Conservation (phyloP, 305 asterid genomes). For the Rubia tinctorum region DNA sequence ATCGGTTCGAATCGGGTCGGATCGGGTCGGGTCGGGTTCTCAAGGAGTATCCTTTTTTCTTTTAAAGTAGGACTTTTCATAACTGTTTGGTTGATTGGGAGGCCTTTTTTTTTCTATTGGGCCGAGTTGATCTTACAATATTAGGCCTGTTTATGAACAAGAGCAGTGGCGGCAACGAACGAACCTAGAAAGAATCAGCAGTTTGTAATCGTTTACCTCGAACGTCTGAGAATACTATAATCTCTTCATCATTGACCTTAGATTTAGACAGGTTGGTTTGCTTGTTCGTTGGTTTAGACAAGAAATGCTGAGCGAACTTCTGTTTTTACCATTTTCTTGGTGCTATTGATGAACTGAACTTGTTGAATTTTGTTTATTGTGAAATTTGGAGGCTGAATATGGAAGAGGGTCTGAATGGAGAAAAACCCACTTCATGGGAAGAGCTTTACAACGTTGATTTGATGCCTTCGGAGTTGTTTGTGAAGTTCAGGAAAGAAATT, state of each 20-base stretch:
- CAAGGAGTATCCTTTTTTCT: too few relatives aligned
- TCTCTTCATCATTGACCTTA: neutral
- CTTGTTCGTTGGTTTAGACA: neutral
- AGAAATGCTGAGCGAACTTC: neutral
- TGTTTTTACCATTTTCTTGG: neutral
- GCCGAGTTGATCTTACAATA: neutral
- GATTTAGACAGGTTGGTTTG: neutral
- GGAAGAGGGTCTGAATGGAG: conserved; percentile 66
- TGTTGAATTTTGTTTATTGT: neutral
- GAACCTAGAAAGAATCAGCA: neutral
- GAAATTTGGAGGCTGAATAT: conserved; percentile 26
- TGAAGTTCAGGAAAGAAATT: conserved; percentile 73
- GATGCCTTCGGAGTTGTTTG: conserved; percentile 80
- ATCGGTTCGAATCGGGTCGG: too few relatives aligned
- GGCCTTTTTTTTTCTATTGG: neutral
- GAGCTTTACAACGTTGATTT: conserved; percentile 87
- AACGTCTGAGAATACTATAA: neutral
- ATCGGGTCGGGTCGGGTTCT: too few relatives aligned
- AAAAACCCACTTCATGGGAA: conserved; percentile 73
- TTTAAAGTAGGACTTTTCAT: too few relatives aligned
- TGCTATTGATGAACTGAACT: neutral
- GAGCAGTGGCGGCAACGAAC: conserved; percentile 6
- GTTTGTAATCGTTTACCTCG: neutral
- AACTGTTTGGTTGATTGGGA: neutral
- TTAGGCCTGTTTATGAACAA: neutral